A percentile compares a stretch with the other conserved stretches of the same genome.
phyloP scores from a whole-genome alignment of 257 asterid genomes.

The Catharanthus roseus region DNA sequence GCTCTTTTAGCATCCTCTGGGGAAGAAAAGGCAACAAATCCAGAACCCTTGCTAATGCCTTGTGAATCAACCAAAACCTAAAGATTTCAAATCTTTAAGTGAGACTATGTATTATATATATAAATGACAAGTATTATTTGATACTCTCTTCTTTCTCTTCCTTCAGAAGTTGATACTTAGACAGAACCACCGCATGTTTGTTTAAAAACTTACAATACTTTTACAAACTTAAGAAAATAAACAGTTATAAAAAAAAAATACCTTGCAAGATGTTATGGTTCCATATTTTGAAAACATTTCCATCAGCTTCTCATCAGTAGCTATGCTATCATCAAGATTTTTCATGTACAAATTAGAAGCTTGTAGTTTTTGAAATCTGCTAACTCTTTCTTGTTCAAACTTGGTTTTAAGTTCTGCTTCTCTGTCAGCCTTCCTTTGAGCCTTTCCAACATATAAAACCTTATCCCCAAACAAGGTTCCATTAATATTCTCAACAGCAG shows the following conservation, averaged over 20 bases:
- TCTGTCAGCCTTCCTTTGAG: slow-evolving; percentile 80
- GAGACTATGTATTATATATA: neutral
- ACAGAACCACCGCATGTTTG: too few relatives aligned
- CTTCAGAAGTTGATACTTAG: too few relatives aligned
- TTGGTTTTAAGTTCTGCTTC: slow-evolving; percentile 55
- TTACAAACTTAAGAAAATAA: too few relatives aligned
- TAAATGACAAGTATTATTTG: neutral
- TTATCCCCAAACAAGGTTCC: slow-evolving; percentile 44
- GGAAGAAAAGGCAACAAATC: slow-evolving; percentile 76
- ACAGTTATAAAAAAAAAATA: slow-evolving; percentile 21
- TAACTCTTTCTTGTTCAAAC: slow-evolving; percentile 56
- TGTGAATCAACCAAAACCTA: slow-evolving; percentile 66
- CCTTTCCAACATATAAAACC: slow-evolving; percentile 60
- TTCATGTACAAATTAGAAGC: slow-evolving; percentile 65
- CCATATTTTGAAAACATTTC: slow-evolving; percentile 65
- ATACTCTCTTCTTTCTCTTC: too few relatives aligned
- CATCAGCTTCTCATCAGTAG: slow-evolving; percentile 64
- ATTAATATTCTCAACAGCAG: slow-evolving; percentile 61
- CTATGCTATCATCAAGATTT: slow-evolving; percentile 64
- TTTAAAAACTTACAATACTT: too few relatives aligned
- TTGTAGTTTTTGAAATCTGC: slow-evolving; percentile 51
- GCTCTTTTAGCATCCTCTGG: slow-evolving; percentile 77
- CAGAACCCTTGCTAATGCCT: slow-evolving; percentile 80
- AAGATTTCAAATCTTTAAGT: neutral
- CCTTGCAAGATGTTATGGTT: slow-evolving; percentile 76